Percentiles rank a stretch among this genome's conserved stretches.
These are phyloP conservation scores for Cryptococcus amylolentus DNA, from an alignment of 1,284 basidiomycete genomes.

Conservation along the genomic window DNA sequence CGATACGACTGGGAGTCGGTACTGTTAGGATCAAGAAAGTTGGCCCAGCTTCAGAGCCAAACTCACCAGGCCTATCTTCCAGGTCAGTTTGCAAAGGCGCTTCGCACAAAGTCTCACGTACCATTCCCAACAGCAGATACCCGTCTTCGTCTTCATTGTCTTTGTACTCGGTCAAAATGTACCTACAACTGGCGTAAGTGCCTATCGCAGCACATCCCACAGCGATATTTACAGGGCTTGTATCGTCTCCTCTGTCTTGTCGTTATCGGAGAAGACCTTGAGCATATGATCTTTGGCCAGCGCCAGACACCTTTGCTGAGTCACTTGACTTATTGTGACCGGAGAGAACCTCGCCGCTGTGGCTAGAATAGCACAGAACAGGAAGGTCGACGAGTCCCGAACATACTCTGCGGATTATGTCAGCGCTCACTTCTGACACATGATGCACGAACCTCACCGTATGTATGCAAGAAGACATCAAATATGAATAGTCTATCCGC, in stretches of 20 bases:
- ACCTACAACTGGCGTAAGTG: neutral
- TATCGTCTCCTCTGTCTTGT: slow-evolving; percentile 11
- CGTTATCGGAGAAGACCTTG: slow-evolving; percentile 7
- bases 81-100: no score
- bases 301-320: slow-evolving; percentile 6
- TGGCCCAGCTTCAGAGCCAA: no score
- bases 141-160: slow-evolving; percentile 11
- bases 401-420: slow-evolving; percentile 4
- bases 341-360: slow-evolving; percentile 6
- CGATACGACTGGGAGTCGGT: no score
- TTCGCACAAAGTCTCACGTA: neutral
- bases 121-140: slow-evolving; percentile 10
- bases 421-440: neutral
- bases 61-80: no score
- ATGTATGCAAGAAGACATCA: slow-evolving; percentile 6
- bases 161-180: slow-evolving; percentile 11
- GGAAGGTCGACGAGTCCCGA: slow-evolving; percentile 5
- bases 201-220: neutral
- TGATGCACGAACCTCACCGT: neutral
- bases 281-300: slow-evolving; percentile 12
- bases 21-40: no score
- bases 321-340: neutral
- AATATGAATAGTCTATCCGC: slow-evolving; percentile 7
- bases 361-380: slow-evolving; percentile 11
- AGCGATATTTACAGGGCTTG: slow-evolving; percentile 7